Evolutionary conservation across 164 flowering plant species (phyloP), one percentile per base, ranked within the genome.

Genomic region (Magnolia sinica): DNA sequence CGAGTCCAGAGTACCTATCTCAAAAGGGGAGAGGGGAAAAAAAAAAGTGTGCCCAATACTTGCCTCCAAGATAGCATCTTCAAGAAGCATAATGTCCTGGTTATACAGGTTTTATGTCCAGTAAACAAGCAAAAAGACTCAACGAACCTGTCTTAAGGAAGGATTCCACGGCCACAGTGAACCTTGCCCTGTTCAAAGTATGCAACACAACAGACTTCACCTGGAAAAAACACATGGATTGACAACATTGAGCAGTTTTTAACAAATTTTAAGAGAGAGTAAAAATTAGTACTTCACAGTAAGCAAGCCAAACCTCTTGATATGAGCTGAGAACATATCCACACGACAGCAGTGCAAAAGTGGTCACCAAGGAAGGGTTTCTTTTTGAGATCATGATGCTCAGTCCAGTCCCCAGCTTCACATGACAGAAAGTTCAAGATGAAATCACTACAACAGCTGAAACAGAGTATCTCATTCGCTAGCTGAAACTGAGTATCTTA

Each of bases 311-410:
- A 68, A 96, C 99, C 98, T 96, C 99, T 82, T 84, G 89, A 76
- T 92, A 96, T 72, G 99, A 92, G 89, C 99, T 96, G 79, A 92
- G 50, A 74, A 96, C 76, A 83, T 96, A 96, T 80, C 98, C 99
- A 74, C 94, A 94, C 31, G 99, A 96, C 14, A 96, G 97, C 72
- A 96, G 80, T 29, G 90, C 84, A 84, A 96, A 96, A 79, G 99
- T 92, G 23, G 86, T 76, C 70, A 91, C 83, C 88, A 96, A 83
- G 37, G 93, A 90, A 73, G 99, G 99, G 84, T 94, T 94, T 81
- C 88, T 83, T 84, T 87, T 92, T 13, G 98, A 88, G 29, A 96
- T 85, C 89, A 92, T 79, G 83, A 96, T 92, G 77, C 99, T 92
- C 68, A 96, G 79, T 49, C 98, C 95, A 81, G 99, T 96, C 81